phyloP scores from a whole-genome alignment of 441 rosid genomes.

The Populus hybrid region DNA sequence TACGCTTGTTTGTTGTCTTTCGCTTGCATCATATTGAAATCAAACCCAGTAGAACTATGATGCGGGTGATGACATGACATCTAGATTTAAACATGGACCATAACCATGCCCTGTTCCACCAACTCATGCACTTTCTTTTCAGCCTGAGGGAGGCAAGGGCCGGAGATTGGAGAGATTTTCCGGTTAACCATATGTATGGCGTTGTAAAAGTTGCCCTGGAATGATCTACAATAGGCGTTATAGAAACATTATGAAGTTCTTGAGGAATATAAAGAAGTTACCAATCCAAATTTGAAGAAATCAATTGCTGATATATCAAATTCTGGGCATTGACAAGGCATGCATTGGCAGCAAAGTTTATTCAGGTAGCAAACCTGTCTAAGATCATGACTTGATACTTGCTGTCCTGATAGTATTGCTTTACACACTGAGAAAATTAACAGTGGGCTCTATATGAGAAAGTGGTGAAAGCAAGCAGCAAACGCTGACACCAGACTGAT shows the following conservation, averaged over 20 bases:
- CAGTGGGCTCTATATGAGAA: conserved; percentile 15
- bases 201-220: background rate
- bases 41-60: too few species aligned
- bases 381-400: conserved; percentile 10
- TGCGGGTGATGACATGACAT: too few species aligned
- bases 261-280: background rate
- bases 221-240: background rate
- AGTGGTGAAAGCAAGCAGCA: conserved; percentile 18
- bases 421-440: conserved; percentile 6
- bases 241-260: background rate
- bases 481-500: conserved; percentile 6
- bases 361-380: conserved; percentile 6
- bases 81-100: too few species aligned
- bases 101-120: too few species aligned
- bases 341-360: conserved; percentile 8
- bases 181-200: too few species aligned
- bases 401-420: conserved; percentile 10
- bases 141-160: too few species aligned
- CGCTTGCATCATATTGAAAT: too few species aligned
- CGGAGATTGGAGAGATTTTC: too few species aligned
- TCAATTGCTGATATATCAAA: background rate
- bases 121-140: too few species aligned
- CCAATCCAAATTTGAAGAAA: background rate
- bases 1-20: too few species aligned
- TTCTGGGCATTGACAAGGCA: conserved; percentile 7